Base-by-base conservation (phyloP, 352 stramenopile genomes). In the Globisporangium carolinianum region DNA sequence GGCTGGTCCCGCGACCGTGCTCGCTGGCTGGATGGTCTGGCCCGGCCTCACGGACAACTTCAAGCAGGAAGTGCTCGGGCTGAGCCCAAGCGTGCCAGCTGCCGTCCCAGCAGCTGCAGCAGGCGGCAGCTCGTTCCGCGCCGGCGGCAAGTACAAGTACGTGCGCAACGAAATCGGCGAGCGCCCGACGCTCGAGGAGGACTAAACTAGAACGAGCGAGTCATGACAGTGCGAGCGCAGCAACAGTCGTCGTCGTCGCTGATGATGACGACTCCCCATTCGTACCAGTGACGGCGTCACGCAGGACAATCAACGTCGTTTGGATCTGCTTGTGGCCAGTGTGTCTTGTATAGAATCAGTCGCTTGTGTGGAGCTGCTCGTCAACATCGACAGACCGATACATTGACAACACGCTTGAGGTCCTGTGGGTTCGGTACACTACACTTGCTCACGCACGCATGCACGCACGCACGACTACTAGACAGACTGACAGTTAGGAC, bases 121-220 rank as follows among this genome's bases (percentile, higher is more conserved):
- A 32, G 51, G 6, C 14, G 51, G 14, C 6, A 39, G 17, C n/a
- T 62, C 81, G 24, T 88, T 91, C 68, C 66, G 66, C 49, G 60
- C 62, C 36, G 60, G 63, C 38, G 79, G 78, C 73, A 89, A 88
- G 83, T 89, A 87, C 79, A 93, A 91, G 68, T 93, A 77, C 63
- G 67, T 83, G 53, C 75, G 75, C 58, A 68, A 47, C 43, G 83
- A 93, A 73, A 78, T 93, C 53, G 83, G 83, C 39, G 83, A 90
- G 67, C 66, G 74, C 58, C 83, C 83, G 18, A 83, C 75, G 60
- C 68, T 89, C 17, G 83, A 88, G 36, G 83, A 90, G 45, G 80
- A 89, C 52, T 72, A 75, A 53, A 57, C 39, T 24, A 49, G 45
- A 49, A 17, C 37, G 32, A 24, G 4, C 14, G 45, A 35, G 11